These are phyloP conservation scores for Scleroderma citrinum DNA, from an alignment of 768 basidiomycete genomes.

Conservation along the genomic window DNA sequence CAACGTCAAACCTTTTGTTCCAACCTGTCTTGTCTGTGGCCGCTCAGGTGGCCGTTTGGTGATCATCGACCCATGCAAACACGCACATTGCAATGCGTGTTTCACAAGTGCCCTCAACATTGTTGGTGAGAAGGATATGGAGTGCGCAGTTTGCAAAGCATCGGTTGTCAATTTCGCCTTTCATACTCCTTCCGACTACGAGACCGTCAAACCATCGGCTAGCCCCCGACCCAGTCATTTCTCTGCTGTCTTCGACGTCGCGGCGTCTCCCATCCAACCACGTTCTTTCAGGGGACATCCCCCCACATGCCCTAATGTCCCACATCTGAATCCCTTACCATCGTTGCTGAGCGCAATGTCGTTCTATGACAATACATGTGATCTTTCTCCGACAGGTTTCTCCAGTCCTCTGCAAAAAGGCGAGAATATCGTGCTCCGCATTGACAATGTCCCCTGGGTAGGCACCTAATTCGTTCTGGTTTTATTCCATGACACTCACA, in stretches of 20 bases:
- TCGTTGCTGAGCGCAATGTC: constrained; percentile 29
- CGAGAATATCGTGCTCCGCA: constrained; percentile 62
- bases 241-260: constrained; percentile 9
- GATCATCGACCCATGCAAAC: constrained; percentile 67
- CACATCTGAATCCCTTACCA: constrained; percentile 20
- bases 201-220: constrained; percentile 12
- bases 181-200: constrained; percentile 24
- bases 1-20: constrained; percentile 12
- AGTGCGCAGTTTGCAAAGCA: constrained; percentile 72
- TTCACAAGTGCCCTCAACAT: constrained; percentile 85
- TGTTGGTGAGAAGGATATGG: constrained; percentile 85
- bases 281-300: constrained; percentile 20
- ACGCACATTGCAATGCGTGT: constrained; percentile 74
- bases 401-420: constrained; percentile 4
- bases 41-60: constrained; percentile 45
- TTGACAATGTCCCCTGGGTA: constrained; percentile 90
- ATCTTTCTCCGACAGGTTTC: constrained; percentile 9
- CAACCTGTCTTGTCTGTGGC: constrained; percentile 62
- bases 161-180: constrained; percentile 68
- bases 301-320: constrained; percentile 23
- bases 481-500: constrained; percentile 7
- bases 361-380: constrained; percentile 18
- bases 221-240: constrained; percentile 9
- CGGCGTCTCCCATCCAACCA: constrained; percentile 19
- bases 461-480: constrained; percentile 17